Evolutionary conservation across 306 rosid species (phyloP), one percentile per base, ranked within the genome.

Genomic region (Casuarina cunninghamiana): DNA sequence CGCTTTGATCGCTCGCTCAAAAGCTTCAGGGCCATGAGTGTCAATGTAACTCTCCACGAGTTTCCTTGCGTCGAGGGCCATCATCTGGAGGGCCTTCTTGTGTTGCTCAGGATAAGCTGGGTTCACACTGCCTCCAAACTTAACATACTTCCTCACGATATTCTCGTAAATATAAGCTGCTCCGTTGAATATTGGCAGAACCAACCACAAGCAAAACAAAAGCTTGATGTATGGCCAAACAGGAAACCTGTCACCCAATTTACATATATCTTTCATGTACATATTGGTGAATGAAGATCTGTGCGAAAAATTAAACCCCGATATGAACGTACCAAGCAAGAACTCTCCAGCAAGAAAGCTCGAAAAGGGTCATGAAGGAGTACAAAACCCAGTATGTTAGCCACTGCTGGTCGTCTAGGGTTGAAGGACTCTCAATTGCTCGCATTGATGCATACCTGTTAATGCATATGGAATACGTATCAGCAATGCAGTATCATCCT

Each of bases 381-480:
- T 93, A 93, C 8, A 93, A 58, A 75, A 96, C 84, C 99, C 99
- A 96, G 77, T 93, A 93, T 2, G 98, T 93, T 70, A 96, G 91
- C 99, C 97, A 93, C 46, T 96, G 99, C 69, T 90, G 99, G 74
- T 93, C 97, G 67, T 96, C 98, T 43, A 93, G 84, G 5, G 94
- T 83, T 69, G 98, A 83, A 80, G 99, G 94, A 74, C 91, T 96
- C 82, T 96, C 98, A 37, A 96, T 96, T 7, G 99, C 99, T 74
- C 96, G 81, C 82, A 89, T 80, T 45, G 98, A 90, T 83, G 98
- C 91, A 19, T 91, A 96, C 75, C 97, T 93, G 86, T 50, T 12
- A 46, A 60, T 60, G 39, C 39, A 45, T 53, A 81, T 69, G 32
- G 32, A 26, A 41, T 6, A n/a, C 19, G 3, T 9, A 44, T 12